phyloP scores from a whole-genome alignment of 2,329 filamentous ascomycete species.

The Stagonosporopsis chrysanthemi region DNA sequence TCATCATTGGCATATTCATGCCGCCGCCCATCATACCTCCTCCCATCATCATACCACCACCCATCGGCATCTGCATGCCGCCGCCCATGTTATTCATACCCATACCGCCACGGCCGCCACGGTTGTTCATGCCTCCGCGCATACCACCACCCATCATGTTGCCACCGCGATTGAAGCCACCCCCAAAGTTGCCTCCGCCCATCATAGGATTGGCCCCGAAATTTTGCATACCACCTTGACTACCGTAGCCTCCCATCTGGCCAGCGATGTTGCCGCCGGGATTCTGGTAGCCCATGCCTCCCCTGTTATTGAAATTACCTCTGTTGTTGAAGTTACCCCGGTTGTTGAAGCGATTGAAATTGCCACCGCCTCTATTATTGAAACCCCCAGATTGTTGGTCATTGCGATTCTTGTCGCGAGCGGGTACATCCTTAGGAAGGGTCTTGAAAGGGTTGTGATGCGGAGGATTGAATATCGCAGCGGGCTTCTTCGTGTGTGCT shows the following conservation, averaged over 20 bases:
- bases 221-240: conserved; percentile 53
- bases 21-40: conserved; percentile 41
- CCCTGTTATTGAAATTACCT: conserved; percentile 43
- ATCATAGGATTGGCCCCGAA: conserved; percentile 52
- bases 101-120: conserved; percentile 47
- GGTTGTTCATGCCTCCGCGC: conserved; percentile 58
- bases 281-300: conserved; percentile 18
- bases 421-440: conserved; percentile 84
- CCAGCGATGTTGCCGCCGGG: conserved; percentile 47
- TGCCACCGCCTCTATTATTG: conserved; percentile 53
- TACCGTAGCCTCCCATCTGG: conserved; percentile 57
- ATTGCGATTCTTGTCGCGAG: conserved; percentile 70
- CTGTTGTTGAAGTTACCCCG: conserved; percentile 46
- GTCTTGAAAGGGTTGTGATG: conserved; percentile 88
- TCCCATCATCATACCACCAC: conserved; percentile 60
- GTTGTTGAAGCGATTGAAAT: conserved; percentile 39
- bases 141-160: conserved; percentile 49
- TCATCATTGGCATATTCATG: conserved; percentile 51
- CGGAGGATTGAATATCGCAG: conserved; percentile 77
- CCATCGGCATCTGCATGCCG: conserved; percentile 48
- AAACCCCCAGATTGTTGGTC: conserved; percentile 55
- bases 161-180: conserved; percentile 53
- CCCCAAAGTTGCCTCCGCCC: conserved; percentile 48
- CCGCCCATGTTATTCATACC: conserved; percentile 48
- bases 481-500: conserved; percentile 69